Percentiles rank a stretch among this genome's conserved stretches.
Conservation (phyloP, 1,139 yeast species). For the Meyerozyma guilliermondii region DNA sequence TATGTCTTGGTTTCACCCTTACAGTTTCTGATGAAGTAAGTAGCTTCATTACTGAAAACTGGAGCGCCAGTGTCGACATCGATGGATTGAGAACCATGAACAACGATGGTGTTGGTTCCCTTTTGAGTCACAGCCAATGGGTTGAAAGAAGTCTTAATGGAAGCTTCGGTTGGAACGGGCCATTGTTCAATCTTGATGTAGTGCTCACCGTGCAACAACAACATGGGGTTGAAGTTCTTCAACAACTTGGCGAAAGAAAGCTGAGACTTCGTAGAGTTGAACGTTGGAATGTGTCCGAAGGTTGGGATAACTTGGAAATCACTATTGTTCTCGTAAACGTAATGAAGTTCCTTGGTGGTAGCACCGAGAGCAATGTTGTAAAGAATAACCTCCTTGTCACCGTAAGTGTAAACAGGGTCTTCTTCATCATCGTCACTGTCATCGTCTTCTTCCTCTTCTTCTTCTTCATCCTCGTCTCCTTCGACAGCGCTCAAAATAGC, state of each 20-base stretch:
- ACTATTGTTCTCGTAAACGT: constrained; percentile 70
- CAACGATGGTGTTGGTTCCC: constrained; percentile 82
- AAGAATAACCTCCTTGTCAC: constrained; percentile 69
- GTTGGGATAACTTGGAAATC: constrained; percentile 91
- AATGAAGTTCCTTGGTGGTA: constrained; percentile 67
- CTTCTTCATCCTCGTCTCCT: constrained; percentile 47
- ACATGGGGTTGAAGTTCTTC: constrained; percentile 83
- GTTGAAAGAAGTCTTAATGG: constrained; percentile 52
- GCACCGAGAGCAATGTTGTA: constrained; percentile 94
- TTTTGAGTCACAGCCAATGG: constrained; percentile 81
- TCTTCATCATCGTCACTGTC: constrained; percentile 50
- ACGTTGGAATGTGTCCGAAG: constrained; percentile 80
- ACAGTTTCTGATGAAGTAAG: constrained; percentile 83
- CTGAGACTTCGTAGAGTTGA: constrained; percentile 47
- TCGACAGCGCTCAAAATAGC: constrained; percentile 67
- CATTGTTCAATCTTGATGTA: constrained; percentile 73
- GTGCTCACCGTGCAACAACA: constrained; percentile 93
- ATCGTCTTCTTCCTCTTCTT: constrained; percentile 42
- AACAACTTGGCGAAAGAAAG: constrained; percentile 54
- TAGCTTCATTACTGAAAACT: constrained; percentile 76
- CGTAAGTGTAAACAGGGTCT: constrained; percentile 44
- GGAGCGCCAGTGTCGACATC: constrained; percentile 68
- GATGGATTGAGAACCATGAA: constrained; percentile 67
- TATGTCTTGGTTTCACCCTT: constrained; percentile 55
- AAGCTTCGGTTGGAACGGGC: constrained; percentile 76